Evolutionary conservation across 2,329 filamentous ascomycete species (phyloP).

Genomic region (Penicillium sclerotiorum): DNA sequence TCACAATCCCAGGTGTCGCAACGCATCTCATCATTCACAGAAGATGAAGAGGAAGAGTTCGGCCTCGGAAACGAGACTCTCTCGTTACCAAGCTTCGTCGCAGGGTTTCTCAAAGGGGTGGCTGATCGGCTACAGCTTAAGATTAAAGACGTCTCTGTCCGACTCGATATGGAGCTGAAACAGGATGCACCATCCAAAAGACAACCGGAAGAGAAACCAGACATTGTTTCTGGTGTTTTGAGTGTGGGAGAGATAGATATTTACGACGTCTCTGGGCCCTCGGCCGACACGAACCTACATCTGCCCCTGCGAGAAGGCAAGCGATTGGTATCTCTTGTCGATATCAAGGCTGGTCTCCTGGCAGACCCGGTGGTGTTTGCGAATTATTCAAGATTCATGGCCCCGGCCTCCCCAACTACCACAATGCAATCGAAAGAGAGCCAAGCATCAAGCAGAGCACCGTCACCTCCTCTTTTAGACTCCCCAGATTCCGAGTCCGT

Average conservation of each 20-base stretch:
- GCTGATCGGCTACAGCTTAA: slow-evolving; percentile 59
- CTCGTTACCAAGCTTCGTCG: slow-evolving; percentile 61
- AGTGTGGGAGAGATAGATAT: slow-evolving; percentile 39
- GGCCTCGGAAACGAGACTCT: slow-evolving; percentile 57
- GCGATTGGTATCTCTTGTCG: slow-evolving; percentile 48
- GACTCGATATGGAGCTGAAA: slow-evolving; percentile 53
- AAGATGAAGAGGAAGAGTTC: slow-evolving; percentile 55
- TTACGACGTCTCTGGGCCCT: slow-evolving; percentile 30
- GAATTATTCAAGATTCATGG: slow-evolving; percentile 44
- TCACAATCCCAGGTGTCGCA: slow-evolving; percentile 55
- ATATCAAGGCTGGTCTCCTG: slow-evolving; percentile 50
- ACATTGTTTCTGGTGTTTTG: slow-evolving; percentile 39
- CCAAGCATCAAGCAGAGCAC: slow-evolving; percentile 29
- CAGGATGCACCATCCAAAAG: slow-evolving; percentile 41
- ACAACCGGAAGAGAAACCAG: slow-evolving; percentile 38
- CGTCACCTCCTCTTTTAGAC: slow-evolving; percentile 30
- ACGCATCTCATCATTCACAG: slow-evolving; percentile 49
- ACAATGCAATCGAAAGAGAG: slow-evolving; percentile 38
- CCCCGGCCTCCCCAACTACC: slow-evolving; percentile 35
- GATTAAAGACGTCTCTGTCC: slow-evolving; percentile 55
- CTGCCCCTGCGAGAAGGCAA: slow-evolving; percentile 39
- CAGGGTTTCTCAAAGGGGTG: slow-evolving; percentile 62
- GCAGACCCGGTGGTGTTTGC: slow-evolving; percentile 54
- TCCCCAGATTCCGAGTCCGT: slow-evolving; percentile 27
- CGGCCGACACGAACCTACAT: slow-evolving; percentile 21